Base-by-base conservation (phyloP, 1,139 yeast genomes). In the Komagataea norvegica region DNA sequence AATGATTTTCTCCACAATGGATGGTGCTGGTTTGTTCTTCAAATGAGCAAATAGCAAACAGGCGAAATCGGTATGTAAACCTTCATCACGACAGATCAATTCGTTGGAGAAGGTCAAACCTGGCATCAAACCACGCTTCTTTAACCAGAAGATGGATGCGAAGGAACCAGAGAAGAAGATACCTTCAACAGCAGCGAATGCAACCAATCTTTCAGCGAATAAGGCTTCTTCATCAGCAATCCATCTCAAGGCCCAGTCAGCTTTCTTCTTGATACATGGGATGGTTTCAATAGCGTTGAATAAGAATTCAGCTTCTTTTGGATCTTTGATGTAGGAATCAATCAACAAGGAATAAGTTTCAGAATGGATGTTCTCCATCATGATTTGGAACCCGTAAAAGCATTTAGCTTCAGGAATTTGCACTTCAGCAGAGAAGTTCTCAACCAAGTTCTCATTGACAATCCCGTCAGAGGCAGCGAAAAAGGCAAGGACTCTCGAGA, bases 181-280 rank as follows among this genome's bases (percentile, higher is more conserved):
- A 69, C 98, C 98, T 70, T 91, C 98, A 45, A 91, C 96, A 45
- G 98, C 98, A 45, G 98, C 98, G 60, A 91, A 91, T 15, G 98
- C 98, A 48, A 93, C 94, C 55, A 91, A 74, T 65, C 98, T 83
- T 72, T 91, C 97, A 52, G 81, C 96, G 58, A 85, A 91, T 49
- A 89, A 73, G 15, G 96, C 94, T 41, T 82, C 81, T 25, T 79
- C 74, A 60, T 88, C 95, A 47, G 76, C 69, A 59, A 91, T 91
- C 98, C 98, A 91, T 68, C 93, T 78, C 61, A 89, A 70, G 37
- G 97, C 96, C 96, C 97, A 91, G 53, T 88, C 94, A 44, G 97
- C 96, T 75, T 93, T 93, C 72, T 84, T 86, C 67, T 80, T 84
- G 64, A 91, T 88, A 65, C 91, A 84, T 42, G 96, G 96, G 52